Evolutionary conservation across 169 alveolate genomes (phyloP).

Genomic region (Prorocentrum cordatum): DNA sequence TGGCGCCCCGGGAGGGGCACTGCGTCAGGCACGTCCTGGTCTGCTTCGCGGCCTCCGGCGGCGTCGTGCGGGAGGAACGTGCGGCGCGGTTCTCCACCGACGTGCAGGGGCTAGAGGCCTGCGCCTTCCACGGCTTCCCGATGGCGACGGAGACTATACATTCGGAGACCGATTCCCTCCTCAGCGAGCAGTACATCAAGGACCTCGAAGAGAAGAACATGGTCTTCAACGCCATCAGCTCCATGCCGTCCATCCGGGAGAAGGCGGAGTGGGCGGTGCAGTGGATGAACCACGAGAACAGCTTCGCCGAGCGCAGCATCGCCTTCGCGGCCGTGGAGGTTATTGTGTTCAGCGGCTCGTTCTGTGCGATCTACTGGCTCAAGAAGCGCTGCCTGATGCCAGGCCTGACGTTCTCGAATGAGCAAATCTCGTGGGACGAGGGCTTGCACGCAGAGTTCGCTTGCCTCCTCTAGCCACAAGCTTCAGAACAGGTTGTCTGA

Average conservation of each 20-base stretch:
- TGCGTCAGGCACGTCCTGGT: too few relatives aligned
- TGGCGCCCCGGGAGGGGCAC: too few relatives aligned
- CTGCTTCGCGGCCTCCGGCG: too few relatives aligned
- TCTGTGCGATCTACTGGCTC: slow-evolving; percentile 37
- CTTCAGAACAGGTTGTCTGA: not conserved
- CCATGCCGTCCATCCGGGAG: slow-evolving; percentile 85
- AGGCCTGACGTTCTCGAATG: slow-evolving; percentile 92
- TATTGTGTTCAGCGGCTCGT: slow-evolving; percentile 93
- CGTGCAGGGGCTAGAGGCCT: not conserved
- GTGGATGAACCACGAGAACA: slow-evolving; percentile 89
- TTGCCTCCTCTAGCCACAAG: slow-evolving; percentile 77
- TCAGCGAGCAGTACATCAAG: slow-evolving; percentile 82
- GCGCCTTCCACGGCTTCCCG: not conserved
- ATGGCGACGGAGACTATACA: not conserved
- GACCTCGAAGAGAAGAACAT: slow-evolving; percentile 86
- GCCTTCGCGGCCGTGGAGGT: slow-evolving; percentile 95
- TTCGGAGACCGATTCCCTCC: slow-evolving; percentile 72
- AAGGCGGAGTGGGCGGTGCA: slow-evolving; percentile 87
- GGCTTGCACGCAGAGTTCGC: slow-evolving; percentile 99
- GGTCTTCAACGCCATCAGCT: slow-evolving; percentile 90
- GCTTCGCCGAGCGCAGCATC: slow-evolving; percentile 94
- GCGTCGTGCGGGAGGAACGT: too few relatives aligned
- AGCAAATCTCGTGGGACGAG: slow-evolving; percentile 94
- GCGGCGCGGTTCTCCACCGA: too few relatives aligned
- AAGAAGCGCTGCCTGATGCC: slow-evolving; percentile 82